Evolutionary conservation across 1,284 basidiomycete species (phyloP), one percentile per base, ranked within the genome.

Genomic region (Trametes sp.): DNA sequence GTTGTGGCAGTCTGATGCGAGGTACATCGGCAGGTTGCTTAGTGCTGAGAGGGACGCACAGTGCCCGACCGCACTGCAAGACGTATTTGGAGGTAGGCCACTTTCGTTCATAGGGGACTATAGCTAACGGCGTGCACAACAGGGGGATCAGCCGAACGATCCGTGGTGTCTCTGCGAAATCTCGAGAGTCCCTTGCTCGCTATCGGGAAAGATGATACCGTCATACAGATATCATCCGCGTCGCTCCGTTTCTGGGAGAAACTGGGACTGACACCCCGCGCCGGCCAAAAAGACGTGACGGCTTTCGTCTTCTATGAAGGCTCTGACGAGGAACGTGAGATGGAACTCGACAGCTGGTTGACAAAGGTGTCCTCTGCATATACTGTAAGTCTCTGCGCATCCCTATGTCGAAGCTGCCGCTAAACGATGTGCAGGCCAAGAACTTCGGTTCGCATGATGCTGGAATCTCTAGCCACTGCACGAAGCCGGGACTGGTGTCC

Each of bases 241-340:
- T 87, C 91, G 0, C 70, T 94, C 21, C 81, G 87, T 2, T 94
- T 94, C 73, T 95, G 93, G 93, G 87, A 90, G 64, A 94, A 92
- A 71, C 81, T 95, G 31, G 91, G 90, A 0, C 73, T 95, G 54
- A 81, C 82, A 29, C 93, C 93, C 0, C 81, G 85, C 38, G 81
- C 82, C 44, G 93, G 93, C 2, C 77, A 77, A 54, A 94, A 94
- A 75, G 80, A 94, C 66, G 81, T 90, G 1, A 81, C 80, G 0
- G 84, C 85, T 0, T 92, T 87, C 72, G 84, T 87, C 0, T 76
- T 95, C 48, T 89, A 85, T 63, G 91, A 94, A 67, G 85, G 87
- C 35, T 78, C 80, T 36, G 81, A 80, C 2, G 76, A 77, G 7
- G 81, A 82, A 36, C 79, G 80, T 51, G 78, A 79, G 51, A 69